Conservation (phyloP, 2,329 filamentous ascomycete genomes). For the Xylaria sp. region DNA sequence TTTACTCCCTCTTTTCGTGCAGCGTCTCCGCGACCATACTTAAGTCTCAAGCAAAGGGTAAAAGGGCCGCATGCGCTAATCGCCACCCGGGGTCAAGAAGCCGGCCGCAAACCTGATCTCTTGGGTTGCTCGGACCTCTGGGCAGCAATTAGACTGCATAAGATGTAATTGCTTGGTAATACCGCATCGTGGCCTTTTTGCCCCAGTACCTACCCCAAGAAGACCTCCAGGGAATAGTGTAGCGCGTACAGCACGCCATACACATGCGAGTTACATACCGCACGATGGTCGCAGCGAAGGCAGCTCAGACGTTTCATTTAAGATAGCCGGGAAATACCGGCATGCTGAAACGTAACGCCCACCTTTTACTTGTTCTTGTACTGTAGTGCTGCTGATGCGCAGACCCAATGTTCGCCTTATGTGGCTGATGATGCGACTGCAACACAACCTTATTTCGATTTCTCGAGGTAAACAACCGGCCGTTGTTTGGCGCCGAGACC, state of each 20-base stretch:
- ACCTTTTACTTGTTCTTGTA: neutral
- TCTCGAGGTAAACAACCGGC: neutral
- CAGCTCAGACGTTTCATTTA: constrained; percentile 34
- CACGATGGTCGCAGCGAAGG: constrained; percentile 3
- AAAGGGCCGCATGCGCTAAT: neutral
- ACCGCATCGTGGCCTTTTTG: constrained; percentile 1
- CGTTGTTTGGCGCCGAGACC: constrained; percentile 4
- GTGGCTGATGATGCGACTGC: constrained; percentile 19
- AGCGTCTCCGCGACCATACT: neutral
- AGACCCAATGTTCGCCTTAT: constrained; percentile 6
- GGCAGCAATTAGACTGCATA: constrained; percentile 20
- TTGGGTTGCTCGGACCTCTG: constrained; percentile 28
- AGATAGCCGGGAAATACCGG: constrained; percentile 17
- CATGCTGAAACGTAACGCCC: constrained; percentile 27
- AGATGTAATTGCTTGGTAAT: constrained; percentile 29
- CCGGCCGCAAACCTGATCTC: constrained; percentile 19
- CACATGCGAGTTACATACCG: constrained; percentile 19
- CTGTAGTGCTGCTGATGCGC: constrained; percentile 1
- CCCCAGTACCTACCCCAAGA: constrained; percentile 27
- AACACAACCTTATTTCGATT: neutral
- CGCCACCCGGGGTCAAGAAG: constrained; percentile 2
- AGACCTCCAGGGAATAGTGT: neutral
- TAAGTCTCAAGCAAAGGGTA: neutral
- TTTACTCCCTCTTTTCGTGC: neutral
- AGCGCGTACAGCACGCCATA: constrained; percentile 1